A percentile compares a stretch with the other conserved stretches of the same genome.
These are phyloP conservation scores for Umbelopsis ramanniana DNA, from an alignment of 192 early-diverging fungal species.

Conservation along the genomic window DNA sequence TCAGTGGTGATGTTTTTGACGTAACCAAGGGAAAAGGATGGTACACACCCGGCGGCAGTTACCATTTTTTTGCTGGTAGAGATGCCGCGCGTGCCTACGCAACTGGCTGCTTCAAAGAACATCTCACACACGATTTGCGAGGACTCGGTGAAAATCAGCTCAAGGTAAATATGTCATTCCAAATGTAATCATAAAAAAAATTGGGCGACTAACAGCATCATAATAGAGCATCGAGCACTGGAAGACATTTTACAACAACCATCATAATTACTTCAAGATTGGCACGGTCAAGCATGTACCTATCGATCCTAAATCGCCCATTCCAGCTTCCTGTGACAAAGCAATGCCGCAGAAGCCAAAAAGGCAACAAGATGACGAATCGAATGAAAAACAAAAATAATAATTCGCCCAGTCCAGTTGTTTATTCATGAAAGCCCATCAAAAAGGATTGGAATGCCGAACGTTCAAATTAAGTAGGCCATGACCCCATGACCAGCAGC, in stretches of 20 bases:
- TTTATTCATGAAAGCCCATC: background rate
- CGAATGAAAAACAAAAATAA: background rate
- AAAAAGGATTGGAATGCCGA: background rate
- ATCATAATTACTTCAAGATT: constrained; percentile 85
- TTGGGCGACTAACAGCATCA: background rate
- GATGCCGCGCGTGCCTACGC: constrained; percentile 95
- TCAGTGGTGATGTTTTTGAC: constrained; percentile 92
- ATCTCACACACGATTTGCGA: constrained; percentile 92
- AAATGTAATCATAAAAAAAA: no score
- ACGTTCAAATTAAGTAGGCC: background rate
- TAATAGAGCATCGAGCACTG: constrained; percentile 73
- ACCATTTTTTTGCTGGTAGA: constrained; percentile 86
- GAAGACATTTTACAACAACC: constrained; percentile 88
- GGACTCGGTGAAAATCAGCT: constrained; percentile 79
- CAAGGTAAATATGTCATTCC: constrained; percentile 49
- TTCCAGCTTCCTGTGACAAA: constrained; percentile 77
- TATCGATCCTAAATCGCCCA: constrained; percentile 81
- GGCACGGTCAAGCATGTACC: constrained; percentile 82
- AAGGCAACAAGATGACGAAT: constrained; percentile 12
- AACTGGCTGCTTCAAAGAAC: constrained; percentile 93
- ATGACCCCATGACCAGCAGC: constrained; percentile 8
- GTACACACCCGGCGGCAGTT: constrained; percentile 84
- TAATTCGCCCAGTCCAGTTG: background rate
- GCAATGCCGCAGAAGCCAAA: constrained; percentile 52
- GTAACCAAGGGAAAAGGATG: constrained; percentile 76